Conservation (phyloP, 306 rosid genomes). For the Cicer pinnatifidum region DNA sequence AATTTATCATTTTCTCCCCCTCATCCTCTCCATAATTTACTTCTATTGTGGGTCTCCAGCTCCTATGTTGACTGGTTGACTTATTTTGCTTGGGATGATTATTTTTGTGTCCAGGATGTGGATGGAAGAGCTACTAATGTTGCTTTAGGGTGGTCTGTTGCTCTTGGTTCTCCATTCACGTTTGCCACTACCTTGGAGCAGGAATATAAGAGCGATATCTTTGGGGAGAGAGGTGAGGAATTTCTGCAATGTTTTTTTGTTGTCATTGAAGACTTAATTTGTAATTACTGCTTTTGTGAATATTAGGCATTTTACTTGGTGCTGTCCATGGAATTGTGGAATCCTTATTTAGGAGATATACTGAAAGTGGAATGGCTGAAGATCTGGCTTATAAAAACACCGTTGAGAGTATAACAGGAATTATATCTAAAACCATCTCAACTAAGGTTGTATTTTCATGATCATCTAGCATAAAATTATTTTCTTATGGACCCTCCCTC, state of each 20-base stretch:
- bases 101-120: constrained; percentile 59
- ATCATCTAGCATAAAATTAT: constrained; percentile 38
- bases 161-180: constrained; percentile 97
- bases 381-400: constrained; percentile 89
- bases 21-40: neutral
- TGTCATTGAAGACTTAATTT: neutral
- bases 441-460: constrained; percentile 62
- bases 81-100: constrained; percentile 29
- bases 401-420: constrained; percentile 86
- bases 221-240: constrained; percentile 83
- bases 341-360: constrained; percentile 84
- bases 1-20: constrained; percentile 11
- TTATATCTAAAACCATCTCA: constrained; percentile 77
- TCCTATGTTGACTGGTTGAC: constrained; percentile 4
- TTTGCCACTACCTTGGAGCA: constrained; percentile 89
- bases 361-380: constrained; percentile 80
- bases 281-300: constrained; percentile 41
- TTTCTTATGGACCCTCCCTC: neutral
- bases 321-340: constrained; percentile 97
- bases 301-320: constrained; percentile 87
- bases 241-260: neutral
- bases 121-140: constrained; percentile 91
- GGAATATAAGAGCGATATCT: constrained; percentile 94
- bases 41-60: neutral
- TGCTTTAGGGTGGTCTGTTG: constrained; percentile 96